Evolutionary conservation across 495 filamentous ascomycete genomes (phyloP).

Genomic region (Articulospora tetracladia): DNA sequence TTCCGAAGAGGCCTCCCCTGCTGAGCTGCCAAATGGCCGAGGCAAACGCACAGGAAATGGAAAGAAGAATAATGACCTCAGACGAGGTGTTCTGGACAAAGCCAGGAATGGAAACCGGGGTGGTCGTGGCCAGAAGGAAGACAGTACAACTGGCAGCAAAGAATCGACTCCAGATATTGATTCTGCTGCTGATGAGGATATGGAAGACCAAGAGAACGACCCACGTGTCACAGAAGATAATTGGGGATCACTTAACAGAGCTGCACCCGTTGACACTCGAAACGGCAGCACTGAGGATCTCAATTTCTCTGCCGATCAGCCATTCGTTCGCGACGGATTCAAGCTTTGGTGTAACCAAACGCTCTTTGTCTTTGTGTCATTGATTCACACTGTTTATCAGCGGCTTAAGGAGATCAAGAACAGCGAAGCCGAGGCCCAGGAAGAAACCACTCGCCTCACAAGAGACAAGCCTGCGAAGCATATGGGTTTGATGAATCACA

Average conservation of each 20-base stretch:
- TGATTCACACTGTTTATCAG: conserved; percentile 84
- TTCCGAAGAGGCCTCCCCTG: conserved; percentile 53
- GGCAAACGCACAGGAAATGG: conserved; percentile 56
- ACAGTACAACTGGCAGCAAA: conserved; percentile 70
- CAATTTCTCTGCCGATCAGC: conserved; percentile 71
- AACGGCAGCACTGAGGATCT: conserved; percentile 41
- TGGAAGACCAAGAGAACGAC: conserved; percentile 44
- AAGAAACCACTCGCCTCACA: conserved; percentile 66
- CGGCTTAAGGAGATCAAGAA: conserved; percentile 79
- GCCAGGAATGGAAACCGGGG: conserved; percentile 58
- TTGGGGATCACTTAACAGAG: conserved; percentile 46
- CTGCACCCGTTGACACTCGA: conserved; percentile 35
- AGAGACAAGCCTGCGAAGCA: conserved; percentile 74
- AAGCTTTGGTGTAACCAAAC: conserved; percentile 86
- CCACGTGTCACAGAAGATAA: conserved; percentile 49
- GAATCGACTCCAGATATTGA: conserved; percentile 81
- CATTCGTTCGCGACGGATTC: conserved; percentile 73
- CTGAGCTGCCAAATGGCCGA: conserved; percentile 54
- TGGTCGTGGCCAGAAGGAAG: conserved; percentile 64
- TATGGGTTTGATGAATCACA: conserved; percentile 49
- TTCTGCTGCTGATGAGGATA: conserved; percentile 64
- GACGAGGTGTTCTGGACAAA: conserved; percentile 80
- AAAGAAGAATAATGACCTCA: conserved; percentile 68
- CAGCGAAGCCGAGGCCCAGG: conserved; percentile 63
- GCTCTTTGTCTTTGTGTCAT: conserved; percentile 88